Evolutionary conservation across 768 basidiomycete genomes (phyloP).

Genomic region (Serendipita vermifera): DNA sequence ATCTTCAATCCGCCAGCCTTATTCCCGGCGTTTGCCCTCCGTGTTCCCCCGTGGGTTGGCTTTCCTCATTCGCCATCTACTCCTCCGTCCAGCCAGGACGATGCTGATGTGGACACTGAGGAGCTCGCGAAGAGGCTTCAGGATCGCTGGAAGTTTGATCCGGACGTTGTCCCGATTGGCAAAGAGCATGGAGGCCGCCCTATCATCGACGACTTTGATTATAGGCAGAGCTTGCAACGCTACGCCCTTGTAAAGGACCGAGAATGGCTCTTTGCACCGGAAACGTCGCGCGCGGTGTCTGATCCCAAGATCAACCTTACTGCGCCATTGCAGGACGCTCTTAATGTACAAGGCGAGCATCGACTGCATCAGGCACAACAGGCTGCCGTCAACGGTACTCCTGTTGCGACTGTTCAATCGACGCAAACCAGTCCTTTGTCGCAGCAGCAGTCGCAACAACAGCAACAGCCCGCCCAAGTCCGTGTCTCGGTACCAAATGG

Average conservation of each 20-base stretch:
- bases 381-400: background rate
- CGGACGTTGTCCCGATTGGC: constrained; percentile 21
- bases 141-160: constrained; percentile 27
- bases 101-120: constrained; percentile 15
- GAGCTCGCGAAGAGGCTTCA: constrained; percentile 20
- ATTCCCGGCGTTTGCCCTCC: background rate
- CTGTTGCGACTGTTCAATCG: background rate
- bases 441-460: no score
- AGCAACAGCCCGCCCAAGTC: background rate
- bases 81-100: constrained; percentile 16
- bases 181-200: constrained; percentile 22
- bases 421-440: no score
- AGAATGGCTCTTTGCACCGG: background rate
- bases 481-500: background rate
- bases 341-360: constrained; percentile 1
- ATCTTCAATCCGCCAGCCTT: constrained; percentile 2
- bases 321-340: constrained; percentile 11
- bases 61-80: constrained; percentile 15
- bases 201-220: constrained; percentile 28
- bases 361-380: background rate
- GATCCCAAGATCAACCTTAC: constrained; percentile 5
- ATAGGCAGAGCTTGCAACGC: constrained; percentile 11
- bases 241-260: constrained; percentile 3
- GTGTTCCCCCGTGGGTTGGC: background rate
- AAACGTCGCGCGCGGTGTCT: constrained; percentile 8